Conservation (phyloP, 140 eudicot genomes). For the Cichorium intybus region DNA sequence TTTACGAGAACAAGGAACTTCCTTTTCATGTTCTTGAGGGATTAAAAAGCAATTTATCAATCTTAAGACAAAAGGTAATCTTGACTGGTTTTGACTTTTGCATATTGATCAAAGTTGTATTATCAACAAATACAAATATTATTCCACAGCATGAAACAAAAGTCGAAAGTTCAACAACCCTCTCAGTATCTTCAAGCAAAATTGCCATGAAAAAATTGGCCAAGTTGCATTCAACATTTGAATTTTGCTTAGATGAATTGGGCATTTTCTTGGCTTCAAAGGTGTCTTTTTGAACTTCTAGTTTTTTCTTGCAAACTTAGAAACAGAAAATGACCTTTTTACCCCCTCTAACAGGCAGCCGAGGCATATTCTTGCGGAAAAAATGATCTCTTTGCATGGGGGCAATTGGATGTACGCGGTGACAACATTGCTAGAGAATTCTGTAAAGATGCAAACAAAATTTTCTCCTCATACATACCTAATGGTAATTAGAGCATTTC, state of each 20-base stretch:
- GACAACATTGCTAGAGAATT: conserved; percentile 47
- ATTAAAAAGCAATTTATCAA: conserved; percentile 23
- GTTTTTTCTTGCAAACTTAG: not conserved
- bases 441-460: conserved; percentile 33
- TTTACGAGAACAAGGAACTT: conserved; percentile 37
- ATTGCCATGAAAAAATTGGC: conserved; percentile 42
- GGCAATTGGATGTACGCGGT: conserved; percentile 39
- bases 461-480: conserved; percentile 44
- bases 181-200: conserved; percentile 35
- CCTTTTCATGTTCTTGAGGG: conserved; percentile 11
- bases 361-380: conserved; percentile 45
- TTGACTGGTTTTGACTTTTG: not conserved
- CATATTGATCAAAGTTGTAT: not conserved
- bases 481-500: conserved; percentile 44
- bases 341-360: conserved; percentile 57
- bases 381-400: conserved; percentile 54
- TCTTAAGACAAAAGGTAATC: conserved; percentile 49
- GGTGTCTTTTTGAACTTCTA: conserved; percentile 41
- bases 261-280: conserved; percentile 80
- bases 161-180: conserved; percentile 13
- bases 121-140: conserved; percentile 5
- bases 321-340: conserved; percentile 2
- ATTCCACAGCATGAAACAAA: conserved; percentile 39
- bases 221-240: conserved; percentile 29
- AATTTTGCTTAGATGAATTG: conserved; percentile 60